Evolutionary conservation across 208 protist genomes (phyloP).

Genomic region (Trypanosoma grayi): DNA sequence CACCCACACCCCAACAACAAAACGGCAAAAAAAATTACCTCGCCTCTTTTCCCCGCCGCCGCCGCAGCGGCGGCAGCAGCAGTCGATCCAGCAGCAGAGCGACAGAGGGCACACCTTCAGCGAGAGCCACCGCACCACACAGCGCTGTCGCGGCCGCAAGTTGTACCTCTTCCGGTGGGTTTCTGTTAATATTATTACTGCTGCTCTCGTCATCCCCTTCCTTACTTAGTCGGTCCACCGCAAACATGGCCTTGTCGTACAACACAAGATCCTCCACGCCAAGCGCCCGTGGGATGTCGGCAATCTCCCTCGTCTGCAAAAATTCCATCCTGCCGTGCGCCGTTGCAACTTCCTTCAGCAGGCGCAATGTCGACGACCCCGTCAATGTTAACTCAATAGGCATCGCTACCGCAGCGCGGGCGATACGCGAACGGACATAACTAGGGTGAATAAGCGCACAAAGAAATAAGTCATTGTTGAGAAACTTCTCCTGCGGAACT

Average conservation of each 20-base stretch:
- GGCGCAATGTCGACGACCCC: slow-evolving; percentile 44
- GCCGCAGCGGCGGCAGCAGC: background rate
- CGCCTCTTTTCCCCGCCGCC: background rate
- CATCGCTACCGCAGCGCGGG: slow-evolving; percentile 48
- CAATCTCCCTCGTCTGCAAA: slow-evolving; percentile 23
- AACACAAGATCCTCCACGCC: slow-evolving; percentile 42
- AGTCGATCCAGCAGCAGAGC: slow-evolving; percentile 29
- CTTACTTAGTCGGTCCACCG: background rate
- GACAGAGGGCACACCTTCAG: slow-evolving; percentile 27
- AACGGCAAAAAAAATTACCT: background rate
- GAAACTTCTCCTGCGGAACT: slow-evolving; percentile 28
- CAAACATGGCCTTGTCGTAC: slow-evolving; percentile 28
- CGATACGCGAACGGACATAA: slow-evolving; percentile 30
- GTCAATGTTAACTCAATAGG: slow-evolving; percentile 55
- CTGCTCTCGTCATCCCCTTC: too few species aligned
- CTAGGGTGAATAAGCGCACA: slow-evolving; percentile 77
- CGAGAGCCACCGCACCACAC: slow-evolving; percentile 54
- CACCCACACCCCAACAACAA: background rate
- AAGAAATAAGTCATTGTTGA: slow-evolving; percentile 54
- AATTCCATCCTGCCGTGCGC: slow-evolving; percentile 23
- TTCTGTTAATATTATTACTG: too few species aligned
- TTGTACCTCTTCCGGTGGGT: slow-evolving; percentile 53
- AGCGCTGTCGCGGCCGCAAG: slow-evolving; percentile 61
- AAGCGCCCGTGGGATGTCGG: slow-evolving; percentile 18
- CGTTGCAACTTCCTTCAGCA: slow-evolving; percentile 37